phyloP scores from a whole-genome alignment of 2,329 filamentous ascomycete species.

The Diaporthe destruens region DNA sequence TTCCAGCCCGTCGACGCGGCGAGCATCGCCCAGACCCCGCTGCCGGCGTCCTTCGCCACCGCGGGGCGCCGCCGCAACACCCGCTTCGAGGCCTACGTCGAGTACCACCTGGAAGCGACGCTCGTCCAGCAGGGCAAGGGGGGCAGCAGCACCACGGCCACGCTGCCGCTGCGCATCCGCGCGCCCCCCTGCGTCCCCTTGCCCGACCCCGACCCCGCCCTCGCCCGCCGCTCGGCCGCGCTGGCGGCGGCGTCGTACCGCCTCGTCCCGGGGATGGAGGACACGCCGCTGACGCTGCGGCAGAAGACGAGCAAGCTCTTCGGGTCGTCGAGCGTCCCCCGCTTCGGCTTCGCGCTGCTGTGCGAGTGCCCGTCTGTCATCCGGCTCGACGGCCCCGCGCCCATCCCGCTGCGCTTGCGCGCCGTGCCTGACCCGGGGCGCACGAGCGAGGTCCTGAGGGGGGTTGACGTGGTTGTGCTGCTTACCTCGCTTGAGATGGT shows the following conservation, averaged over 20 bases:
- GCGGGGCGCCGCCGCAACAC: constrained; percentile 21
- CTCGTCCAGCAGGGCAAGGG: constrained; percentile 44
- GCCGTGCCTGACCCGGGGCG: constrained; percentile 39
- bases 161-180: constrained; percentile 45
- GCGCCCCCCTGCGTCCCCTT: constrained; percentile 3
- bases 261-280: constrained; percentile 50
- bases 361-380: constrained; percentile 48
- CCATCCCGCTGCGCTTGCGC: constrained; percentile 45
- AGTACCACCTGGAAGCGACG: constrained; percentile 52
- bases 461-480: constrained; percentile 39
- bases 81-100: constrained; percentile 48
- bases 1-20: constrained; percentile 38
- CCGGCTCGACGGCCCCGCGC: constrained; percentile 47
- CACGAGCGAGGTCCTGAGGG: constrained; percentile 42
- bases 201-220: constrained; percentile 43
- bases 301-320: constrained; percentile 52
- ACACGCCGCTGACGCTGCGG: constrained; percentile 49
- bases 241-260: constrained; percentile 45
- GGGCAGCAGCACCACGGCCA: constrained; percentile 44
- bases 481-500: constrained; percentile 42
- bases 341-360: constrained; percentile 47
- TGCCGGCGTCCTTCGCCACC: constrained; percentile 43
- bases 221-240: neutral
- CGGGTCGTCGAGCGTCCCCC: constrained; percentile 50
- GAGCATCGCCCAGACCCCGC: constrained; percentile 36